A percentile compares a stretch with the other conserved stretches of the same genome.
Conservation (phyloP, 2,329 filamentous ascomycete species). For the Penicillium sp. region DNA sequence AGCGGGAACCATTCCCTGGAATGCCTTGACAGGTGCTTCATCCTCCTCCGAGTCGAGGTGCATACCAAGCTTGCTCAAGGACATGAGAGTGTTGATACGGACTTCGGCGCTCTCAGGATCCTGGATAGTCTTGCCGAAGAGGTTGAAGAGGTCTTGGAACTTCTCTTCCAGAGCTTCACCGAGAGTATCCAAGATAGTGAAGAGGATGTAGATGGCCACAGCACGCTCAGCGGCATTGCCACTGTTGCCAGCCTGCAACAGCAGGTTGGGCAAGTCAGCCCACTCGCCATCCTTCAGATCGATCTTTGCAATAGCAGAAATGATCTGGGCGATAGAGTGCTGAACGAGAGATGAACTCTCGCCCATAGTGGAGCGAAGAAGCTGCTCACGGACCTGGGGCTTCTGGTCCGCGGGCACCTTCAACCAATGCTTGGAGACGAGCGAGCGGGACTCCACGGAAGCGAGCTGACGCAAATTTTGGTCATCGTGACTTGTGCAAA, state of each 20-base stretch:
- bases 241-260: constrained; percentile 75
- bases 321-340: constrained; percentile 81
- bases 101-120: constrained; percentile 90
- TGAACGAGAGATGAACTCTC: constrained; percentile 73
- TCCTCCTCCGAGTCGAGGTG: constrained; percentile 86
- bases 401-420: constrained; percentile 71
- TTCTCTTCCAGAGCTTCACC: constrained; percentile 81
- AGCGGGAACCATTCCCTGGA: constrained; percentile 75
- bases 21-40: constrained; percentile 63
- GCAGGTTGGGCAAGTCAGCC: constrained; percentile 72
- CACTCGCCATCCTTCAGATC: constrained; percentile 87
- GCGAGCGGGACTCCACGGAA: constrained; percentile 79
- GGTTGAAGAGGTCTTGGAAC: constrained; percentile 70
- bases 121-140: constrained; percentile 83
- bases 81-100: constrained; percentile 88
- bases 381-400: constrained; percentile 70
- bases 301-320: constrained; percentile 78
- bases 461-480: constrained; percentile 79
- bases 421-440: constrained; percentile 83
- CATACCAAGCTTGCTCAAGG: constrained; percentile 81
- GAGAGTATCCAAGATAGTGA: constrained; percentile 82
- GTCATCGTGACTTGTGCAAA: constrained; percentile 73
- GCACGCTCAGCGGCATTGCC: constrained; percentile 74
- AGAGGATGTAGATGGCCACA: constrained; percentile 89
- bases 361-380: constrained; percentile 77